A percentile compares a stretch with the other conserved stretches of the same genome.
Conservation (phyloP, 257 asterid species). For the Primulina tabacum region DNA sequence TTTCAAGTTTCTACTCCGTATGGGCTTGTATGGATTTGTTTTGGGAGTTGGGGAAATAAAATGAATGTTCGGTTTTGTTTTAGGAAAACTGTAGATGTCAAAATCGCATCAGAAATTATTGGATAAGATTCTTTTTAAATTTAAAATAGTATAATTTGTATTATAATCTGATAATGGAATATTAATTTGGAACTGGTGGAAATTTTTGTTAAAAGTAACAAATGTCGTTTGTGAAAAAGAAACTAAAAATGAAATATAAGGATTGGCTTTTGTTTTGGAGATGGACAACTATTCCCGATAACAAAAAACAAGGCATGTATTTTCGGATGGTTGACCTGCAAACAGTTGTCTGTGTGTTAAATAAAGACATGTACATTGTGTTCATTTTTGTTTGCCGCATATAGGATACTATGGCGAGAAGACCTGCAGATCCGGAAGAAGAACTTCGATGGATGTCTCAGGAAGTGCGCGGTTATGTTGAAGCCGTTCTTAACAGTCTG, state of each 20-base stretch:
- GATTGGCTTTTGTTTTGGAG: not conserved
- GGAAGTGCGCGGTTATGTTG: slow-evolving; percentile 88
- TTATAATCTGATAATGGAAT: not conserved
- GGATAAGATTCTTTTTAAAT: not conserved
- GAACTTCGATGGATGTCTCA: slow-evolving; percentile 93
- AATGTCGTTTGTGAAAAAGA: not conserved
- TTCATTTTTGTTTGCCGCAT: slow-evolving; percentile 11
- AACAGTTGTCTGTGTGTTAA: no score
- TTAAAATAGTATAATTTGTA: not conserved
- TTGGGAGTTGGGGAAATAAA: not conserved
- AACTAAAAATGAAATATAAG: no score
- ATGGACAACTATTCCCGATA: not conserved
- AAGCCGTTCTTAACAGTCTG: slow-evolving; percentile 82
- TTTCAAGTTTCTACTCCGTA: not conserved
- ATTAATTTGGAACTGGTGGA: not conserved
- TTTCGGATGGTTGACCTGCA: no score
- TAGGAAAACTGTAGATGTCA: not conserved
- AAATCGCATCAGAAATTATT: not conserved
- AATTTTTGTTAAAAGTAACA: not conserved
- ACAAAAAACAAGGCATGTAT: not conserved
- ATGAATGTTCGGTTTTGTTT: not conserved
- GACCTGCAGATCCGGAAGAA: slow-evolving; percentile 84
- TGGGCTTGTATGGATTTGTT: not conserved
- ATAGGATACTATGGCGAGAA: slow-evolving; percentile 79
- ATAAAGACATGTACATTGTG: not conserved